A percentile compares a stretch with the other conserved stretches of the same genome.
These are phyloP conservation scores for Stachybotrys elegans DNA, from an alignment of 2,329 filamentous ascomycete genomes.

Conservation along the genomic window DNA sequence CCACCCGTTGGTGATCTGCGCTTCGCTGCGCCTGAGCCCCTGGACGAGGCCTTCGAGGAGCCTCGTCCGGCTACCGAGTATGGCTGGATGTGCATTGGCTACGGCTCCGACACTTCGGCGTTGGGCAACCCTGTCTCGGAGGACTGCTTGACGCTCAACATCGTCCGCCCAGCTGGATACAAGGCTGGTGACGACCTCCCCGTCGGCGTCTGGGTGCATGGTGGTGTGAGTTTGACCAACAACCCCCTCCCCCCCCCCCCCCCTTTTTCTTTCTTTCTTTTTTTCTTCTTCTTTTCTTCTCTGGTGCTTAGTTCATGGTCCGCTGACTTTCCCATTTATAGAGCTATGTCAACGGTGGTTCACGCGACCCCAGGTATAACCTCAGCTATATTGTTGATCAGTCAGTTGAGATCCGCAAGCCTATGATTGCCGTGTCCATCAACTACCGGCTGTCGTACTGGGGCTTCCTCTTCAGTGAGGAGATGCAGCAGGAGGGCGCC, in stretches of 20 bases:
- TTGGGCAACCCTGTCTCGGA: slow-evolving; percentile 16
- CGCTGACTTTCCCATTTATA: too few relatives aligned
- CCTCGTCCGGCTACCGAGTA: slow-evolving; percentile 39
- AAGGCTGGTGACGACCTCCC: slow-evolving; percentile 40
- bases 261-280: too few relatives aligned
- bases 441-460: slow-evolving; percentile 47
- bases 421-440: slow-evolving; percentile 44
- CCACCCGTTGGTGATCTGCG: slow-evolving; percentile 45
- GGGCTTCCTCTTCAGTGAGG: slow-evolving; percentile 44
- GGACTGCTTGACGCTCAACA: slow-evolving; percentile 19
- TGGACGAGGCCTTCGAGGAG: slow-evolving; percentile 39
- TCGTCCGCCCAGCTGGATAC: slow-evolving; percentile 16
- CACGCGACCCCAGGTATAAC: slow-evolving; percentile 46
- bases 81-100: slow-evolving; percentile 43
- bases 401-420: slow-evolving; percentile 38
- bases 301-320: slow-evolving; percentile 6
- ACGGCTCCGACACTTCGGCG: slow-evolving; percentile 31
- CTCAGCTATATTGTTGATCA: slow-evolving; percentile 52
- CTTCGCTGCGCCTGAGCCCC: slow-evolving; percentile 43
- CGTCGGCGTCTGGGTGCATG: slow-evolving; percentile 56
- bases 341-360: slow-evolving; percentile 19
- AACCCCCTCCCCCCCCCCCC: too few relatives aligned
- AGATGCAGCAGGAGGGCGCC: slow-evolving; percentile 35
- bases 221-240: slow-evolving; percentile 19
- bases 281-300: not conserved